Evolutionary conservation across 768 basidiomycete species (phyloP).

Genomic region (Leccinum disarticulatum): DNA sequence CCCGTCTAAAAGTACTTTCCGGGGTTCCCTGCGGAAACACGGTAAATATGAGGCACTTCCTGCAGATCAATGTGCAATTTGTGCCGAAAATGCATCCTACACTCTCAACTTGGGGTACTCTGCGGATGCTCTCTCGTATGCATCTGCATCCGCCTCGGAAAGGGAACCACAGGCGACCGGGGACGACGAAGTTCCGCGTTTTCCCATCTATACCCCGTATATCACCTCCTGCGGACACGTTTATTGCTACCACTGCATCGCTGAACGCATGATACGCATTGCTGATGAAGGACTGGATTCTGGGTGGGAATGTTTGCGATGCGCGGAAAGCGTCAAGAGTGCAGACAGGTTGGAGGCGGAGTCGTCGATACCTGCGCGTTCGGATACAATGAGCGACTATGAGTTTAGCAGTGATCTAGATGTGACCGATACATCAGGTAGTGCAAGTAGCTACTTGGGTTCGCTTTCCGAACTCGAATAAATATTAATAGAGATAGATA

Average conservation of each 20-base stretch:
- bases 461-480: conserved; percentile 29
- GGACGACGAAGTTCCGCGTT: conserved; percentile 43
- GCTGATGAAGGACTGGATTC: conserved; percentile 58
- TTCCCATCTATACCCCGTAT: conserved; percentile 82
- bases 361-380: conserved; percentile 18
- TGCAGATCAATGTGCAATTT: conserved; percentile 84
- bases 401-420: conserved; percentile 54
- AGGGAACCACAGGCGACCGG: conserved; percentile 13
- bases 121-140: conserved; percentile 43
- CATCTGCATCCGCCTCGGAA: conserved; percentile 23
- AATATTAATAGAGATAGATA: neutral
- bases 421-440: conserved; percentile 52
- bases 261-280: conserved; percentile 74
- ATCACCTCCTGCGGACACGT: conserved; percentile 78
- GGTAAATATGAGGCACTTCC: conserved; percentile 75
- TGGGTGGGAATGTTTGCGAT: conserved; percentile 85
- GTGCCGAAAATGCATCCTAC: conserved; percentile 72
- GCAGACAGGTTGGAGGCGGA: conserved; percentile 56
- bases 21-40: conserved; percentile 19
- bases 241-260: conserved; percentile 94
- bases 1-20: conserved; percentile 23
- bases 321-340: conserved; percentile 60
- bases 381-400: conserved; percentile 48
- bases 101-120: conserved; percentile 56
- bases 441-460: conserved; percentile 42